These are phyloP conservation scores for Geopyxis carbonaria DNA, from an alignment of 495 filamentous ascomycete species.

Conservation along the genomic window DNA sequence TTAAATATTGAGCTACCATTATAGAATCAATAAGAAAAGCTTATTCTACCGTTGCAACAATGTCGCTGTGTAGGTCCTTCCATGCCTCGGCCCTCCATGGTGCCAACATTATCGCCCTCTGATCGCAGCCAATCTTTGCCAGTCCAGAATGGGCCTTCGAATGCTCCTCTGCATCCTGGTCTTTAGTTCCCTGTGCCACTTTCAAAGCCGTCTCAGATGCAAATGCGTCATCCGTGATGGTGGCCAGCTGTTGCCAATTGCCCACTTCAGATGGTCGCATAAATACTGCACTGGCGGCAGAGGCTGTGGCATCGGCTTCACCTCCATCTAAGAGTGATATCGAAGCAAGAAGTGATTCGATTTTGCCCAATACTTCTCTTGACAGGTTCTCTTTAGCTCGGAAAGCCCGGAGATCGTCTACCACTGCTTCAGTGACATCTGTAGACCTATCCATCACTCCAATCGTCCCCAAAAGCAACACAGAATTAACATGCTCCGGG, in stretches of 20 bases:
- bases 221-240: conserved; percentile 34
- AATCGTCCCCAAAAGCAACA: conserved; percentile 64
- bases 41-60: conserved; percentile 7
- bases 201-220: conserved; percentile 65
- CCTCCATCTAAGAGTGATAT: conserved; percentile 30
- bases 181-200: conserved; percentile 52
- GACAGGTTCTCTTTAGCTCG: conserved; percentile 39
- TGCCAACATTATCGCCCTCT: conserved; percentile 60
- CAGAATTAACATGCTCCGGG: conserved; percentile 57
- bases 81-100: conserved; percentile 60
- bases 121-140: conserved; percentile 50
- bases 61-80: conserved; percentile 30
- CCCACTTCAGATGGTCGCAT: conserved; percentile 54
- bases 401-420: conserved; percentile 54
- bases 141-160: conserved; percentile 62
- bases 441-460: conserved; percentile 60
- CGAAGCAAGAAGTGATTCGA: conserved; percentile 41
- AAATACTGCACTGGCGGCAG: conserved; percentile 58
- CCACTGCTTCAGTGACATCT: conserved; percentile 64
- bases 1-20: too few species aligned
- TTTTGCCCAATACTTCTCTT: conserved; percentile 29
- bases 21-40: too few species aligned
- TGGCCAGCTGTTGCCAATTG: conserved; percentile 59
- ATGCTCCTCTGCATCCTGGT: conserved; percentile 49
- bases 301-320: conserved; percentile 28